These are phyloP conservation scores for Corniculantispora saksenae DNA, from an alignment of 2,329 filamentous ascomycete genomes.

Conservation along the genomic window DNA sequence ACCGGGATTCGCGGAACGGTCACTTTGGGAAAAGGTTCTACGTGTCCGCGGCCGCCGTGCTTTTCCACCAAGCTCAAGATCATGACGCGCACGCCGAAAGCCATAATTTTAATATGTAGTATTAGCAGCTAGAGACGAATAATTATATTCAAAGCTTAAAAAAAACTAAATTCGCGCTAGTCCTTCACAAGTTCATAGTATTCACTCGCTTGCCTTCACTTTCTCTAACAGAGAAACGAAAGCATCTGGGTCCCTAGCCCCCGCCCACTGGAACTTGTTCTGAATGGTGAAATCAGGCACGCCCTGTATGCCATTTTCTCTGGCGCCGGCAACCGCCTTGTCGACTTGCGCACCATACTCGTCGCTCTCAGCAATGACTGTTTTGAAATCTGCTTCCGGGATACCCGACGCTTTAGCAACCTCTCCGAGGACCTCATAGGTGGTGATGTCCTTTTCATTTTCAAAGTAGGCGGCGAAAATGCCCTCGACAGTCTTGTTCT, in stretches of 20 bases:
- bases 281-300: conserved; percentile 77
- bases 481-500: conserved; percentile 56
- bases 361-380: conserved; percentile 43
- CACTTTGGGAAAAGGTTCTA: conserved; percentile 42
- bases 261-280: conserved; percentile 64
- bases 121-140: neutral
- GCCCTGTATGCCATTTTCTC: conserved; percentile 51
- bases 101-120: neutral
- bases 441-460: conserved; percentile 44
- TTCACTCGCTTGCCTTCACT: conserved; percentile 37
- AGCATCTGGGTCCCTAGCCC: conserved; percentile 65
- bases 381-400: conserved; percentile 38
- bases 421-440: conserved; percentile 37
- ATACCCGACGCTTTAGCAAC: conserved; percentile 47
- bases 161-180: too few relatives aligned
- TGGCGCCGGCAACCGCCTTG: conserved; percentile 30
- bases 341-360: conserved; percentile 48
- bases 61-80: neutral
- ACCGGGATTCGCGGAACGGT: conserved; percentile 37
- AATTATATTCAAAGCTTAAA: too few relatives aligned
- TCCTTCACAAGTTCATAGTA: neutral
- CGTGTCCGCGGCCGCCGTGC: conserved; percentile 33
- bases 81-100: neutral
- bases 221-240: conserved; percentile 68
- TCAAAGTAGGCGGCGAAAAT: conserved; percentile 48